These are phyloP conservation scores for Tuber microsphaerosporum DNA, from an alignment of 495 filamentous ascomycete genomes.

Conservation along the genomic window DNA sequence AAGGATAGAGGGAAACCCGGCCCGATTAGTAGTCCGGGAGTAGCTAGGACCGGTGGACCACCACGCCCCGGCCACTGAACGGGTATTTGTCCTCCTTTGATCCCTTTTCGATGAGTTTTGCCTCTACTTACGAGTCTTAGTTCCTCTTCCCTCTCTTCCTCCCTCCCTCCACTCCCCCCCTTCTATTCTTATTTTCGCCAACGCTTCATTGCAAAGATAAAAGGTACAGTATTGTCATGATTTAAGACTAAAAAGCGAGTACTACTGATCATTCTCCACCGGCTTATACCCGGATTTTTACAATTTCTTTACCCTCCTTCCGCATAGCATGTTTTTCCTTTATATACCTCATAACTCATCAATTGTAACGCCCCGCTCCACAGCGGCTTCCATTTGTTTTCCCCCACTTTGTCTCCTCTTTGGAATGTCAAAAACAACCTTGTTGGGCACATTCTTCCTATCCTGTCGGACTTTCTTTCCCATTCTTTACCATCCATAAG, in stretches of 20 bases:
- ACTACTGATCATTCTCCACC: not conserved
- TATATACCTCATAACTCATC: not conserved
- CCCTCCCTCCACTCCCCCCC: not conserved
- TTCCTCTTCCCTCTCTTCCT: not conserved
- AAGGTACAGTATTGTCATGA: not conserved
- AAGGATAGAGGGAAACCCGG: not conserved
- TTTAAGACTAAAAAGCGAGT: not conserved
- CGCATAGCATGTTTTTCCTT: not conserved
- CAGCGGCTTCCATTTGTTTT: conserved; percentile 3
- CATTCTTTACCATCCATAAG: not conserved
- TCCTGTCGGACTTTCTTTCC: not conserved
- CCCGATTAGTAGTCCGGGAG: not conserved
- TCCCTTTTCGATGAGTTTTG: not conserved
- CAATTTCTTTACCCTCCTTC: not conserved
- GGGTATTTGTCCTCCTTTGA: not conserved
- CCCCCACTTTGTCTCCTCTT: not conserved
- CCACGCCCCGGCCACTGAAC: not conserved
- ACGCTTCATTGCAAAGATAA: not conserved
- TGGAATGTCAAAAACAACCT: not conserved
- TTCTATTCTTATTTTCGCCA: not conserved
- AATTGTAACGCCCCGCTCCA: not conserved
- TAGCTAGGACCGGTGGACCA: not conserved
- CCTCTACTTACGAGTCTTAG: conserved; percentile 5
- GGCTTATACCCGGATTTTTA: not conserved
- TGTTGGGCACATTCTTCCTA: not conserved